These are phyloP conservation scores for Pisolithus albus DNA, from an alignment of 768 basidiomycete genomes.

Conservation along the genomic window DNA sequence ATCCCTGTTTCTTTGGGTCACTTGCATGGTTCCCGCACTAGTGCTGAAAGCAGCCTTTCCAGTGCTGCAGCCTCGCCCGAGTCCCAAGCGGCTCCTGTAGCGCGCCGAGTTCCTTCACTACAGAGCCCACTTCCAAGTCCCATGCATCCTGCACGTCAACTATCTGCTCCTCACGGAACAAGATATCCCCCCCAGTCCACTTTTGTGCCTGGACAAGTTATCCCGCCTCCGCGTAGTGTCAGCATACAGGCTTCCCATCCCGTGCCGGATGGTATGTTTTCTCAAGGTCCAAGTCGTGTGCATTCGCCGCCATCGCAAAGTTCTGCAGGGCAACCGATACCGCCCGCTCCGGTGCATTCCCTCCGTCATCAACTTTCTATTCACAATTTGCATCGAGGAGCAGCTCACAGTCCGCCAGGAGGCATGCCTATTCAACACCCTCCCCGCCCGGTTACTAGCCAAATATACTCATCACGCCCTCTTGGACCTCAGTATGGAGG, in stretches of 20 bases:
- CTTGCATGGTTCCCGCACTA: constrained; percentile 2
- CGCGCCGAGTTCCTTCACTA: constrained; percentile 13
- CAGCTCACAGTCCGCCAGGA: constrained; percentile 10
- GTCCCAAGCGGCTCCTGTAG: constrained; percentile 1
- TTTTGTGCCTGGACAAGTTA: constrained; percentile 29
- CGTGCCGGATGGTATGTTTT: constrained; percentile 14
- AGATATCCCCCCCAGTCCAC: constrained; percentile 25
- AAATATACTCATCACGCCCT: constrained; percentile 8
- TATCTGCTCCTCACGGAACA: constrained; percentile 14
- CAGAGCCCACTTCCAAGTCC: constrained; percentile 14
- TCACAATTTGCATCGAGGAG: constrained; percentile 9
- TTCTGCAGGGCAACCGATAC: constrained; percentile 4
- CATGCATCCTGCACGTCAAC: constrained; percentile 18
- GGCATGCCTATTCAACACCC: constrained; percentile 14
- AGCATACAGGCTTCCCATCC: constrained; percentile 26
- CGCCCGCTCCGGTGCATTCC: constrained; percentile 18
- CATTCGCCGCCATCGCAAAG: constrained; percentile 14
- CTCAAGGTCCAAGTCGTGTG: constrained; percentile 12
- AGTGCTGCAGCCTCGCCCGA: constrained; percentile 4
- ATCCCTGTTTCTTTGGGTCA: not conserved
- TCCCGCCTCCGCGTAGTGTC: constrained; percentile 35
- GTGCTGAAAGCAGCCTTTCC: constrained; percentile 1
- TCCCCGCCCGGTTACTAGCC: constrained; percentile 7
- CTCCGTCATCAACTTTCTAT: constrained; percentile 21
- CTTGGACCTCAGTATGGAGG: constrained; percentile 8